Evolutionary conservation across 768 basidiomycete species (phyloP).

Genomic region (Lentinula boryana): DNA sequence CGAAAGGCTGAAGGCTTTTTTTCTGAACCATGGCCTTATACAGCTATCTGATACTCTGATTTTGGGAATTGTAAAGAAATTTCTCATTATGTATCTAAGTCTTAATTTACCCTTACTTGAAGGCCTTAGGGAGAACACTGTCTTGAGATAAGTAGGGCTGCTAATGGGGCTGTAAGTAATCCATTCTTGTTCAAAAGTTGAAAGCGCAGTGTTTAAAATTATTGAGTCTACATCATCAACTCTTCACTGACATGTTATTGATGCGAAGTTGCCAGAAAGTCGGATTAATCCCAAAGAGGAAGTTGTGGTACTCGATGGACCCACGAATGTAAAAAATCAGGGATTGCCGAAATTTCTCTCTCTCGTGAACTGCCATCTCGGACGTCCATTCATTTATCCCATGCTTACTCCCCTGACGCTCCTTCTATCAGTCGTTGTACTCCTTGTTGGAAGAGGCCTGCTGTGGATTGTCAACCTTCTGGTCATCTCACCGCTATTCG

Average conservation of each 20-base stretch:
- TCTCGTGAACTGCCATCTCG: background rate
- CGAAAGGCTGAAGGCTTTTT: no score
- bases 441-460: conserved; percentile 28
- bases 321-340: background rate
- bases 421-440: conserved; percentile 12
- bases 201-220: no score
- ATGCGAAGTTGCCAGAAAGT: background rate
- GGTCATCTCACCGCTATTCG: conserved; percentile 35
- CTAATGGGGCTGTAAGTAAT: no score
- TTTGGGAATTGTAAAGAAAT: no score
- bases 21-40: no score
- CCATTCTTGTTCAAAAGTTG: no score
- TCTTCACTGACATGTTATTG: background rate
- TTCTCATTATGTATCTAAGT: no score
- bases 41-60: no score
- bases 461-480: conserved; percentile 39
- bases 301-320: conserved; percentile 1
- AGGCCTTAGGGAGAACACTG: no score
- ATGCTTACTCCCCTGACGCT: background rate
- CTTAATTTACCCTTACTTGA: no score
- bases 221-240: no score
- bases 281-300: background rate
- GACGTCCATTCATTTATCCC: background rate
- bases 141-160: no score
- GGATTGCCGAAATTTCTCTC: background rate